Conservation (phyloP, 352 stramenopile genomes). For the Peronospora destructor region DNA sequence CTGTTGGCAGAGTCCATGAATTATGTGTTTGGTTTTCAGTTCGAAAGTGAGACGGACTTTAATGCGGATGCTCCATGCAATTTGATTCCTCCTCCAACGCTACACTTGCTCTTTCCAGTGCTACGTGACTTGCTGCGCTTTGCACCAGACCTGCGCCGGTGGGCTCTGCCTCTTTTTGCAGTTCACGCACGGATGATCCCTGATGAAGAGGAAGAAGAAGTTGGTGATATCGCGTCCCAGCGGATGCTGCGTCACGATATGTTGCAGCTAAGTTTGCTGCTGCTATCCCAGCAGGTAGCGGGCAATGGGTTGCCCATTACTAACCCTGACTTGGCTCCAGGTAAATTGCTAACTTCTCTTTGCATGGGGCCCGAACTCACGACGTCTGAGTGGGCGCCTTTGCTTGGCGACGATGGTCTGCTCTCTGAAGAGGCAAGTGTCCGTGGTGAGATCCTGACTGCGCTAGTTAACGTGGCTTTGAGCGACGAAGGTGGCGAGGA, state of each 20-base stretch:
- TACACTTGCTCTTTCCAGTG: constrained; percentile 76
- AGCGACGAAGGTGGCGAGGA: constrained; percentile 45
- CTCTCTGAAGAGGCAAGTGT: constrained; percentile 52
- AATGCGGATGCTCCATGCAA: constrained; percentile 58
- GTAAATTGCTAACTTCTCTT: constrained; percentile 48
- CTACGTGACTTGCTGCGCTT: constrained; percentile 48
- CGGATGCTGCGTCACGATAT: constrained; percentile 68
- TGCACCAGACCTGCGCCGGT: constrained; percentile 49
- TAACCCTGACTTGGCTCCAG: constrained; percentile 52
- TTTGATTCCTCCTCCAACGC: constrained; percentile 57
- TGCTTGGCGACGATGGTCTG: constrained; percentile 64
- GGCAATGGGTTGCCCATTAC: constrained; percentile 51
- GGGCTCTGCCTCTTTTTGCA: constrained; percentile 66
- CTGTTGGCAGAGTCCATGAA: constrained; percentile 61
- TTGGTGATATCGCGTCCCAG: constrained; percentile 74
- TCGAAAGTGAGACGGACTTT: constrained; percentile 73
- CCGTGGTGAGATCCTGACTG: constrained; percentile 52
- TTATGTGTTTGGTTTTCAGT: constrained; percentile 77
- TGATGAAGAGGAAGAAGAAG: constrained; percentile 82
- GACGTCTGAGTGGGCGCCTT: constrained; percentile 49
- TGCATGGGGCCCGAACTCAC: constrained; percentile 54
- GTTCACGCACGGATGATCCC: constrained; percentile 81
- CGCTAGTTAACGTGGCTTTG: constrained; percentile 51
- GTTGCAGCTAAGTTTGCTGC: constrained; percentile 56
- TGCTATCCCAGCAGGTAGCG: constrained; percentile 51